phyloP scores from a whole-genome alignment of 306 rosid species.

The Ammopiptanthus mongolicus region DNA sequence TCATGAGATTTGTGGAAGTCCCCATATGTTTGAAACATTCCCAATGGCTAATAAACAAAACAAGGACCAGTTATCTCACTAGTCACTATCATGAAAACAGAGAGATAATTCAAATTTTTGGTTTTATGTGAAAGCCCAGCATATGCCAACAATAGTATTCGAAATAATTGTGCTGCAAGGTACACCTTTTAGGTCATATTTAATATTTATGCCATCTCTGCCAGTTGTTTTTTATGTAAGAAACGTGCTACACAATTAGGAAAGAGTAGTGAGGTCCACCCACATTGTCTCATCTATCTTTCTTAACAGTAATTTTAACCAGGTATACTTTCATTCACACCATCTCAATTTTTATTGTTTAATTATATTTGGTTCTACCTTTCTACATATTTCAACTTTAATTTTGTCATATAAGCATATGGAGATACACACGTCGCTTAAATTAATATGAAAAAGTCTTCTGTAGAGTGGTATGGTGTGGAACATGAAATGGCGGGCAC shows the following conservation, averaged over 20 bases:
- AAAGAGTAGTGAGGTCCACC: constrained; percentile 12
- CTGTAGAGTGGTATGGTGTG: background rate
- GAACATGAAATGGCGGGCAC: constrained; percentile 10
- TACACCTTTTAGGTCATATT: constrained; percentile 6
- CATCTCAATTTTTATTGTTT: background rate
- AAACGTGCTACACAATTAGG: background rate
- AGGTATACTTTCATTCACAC: too few relatives aligned
- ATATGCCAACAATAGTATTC: background rate
- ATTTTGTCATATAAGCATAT: background rate
- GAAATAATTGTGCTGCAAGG: background rate
- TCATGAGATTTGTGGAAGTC: background rate
- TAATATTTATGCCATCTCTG: background rate
- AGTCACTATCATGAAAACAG: constrained; percentile 22
- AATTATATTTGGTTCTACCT: too few relatives aligned
- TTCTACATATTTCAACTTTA: background rate
- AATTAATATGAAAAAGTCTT: background rate
- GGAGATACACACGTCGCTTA: background rate
- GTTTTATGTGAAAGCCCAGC: background rate
- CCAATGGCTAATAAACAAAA: background rate
- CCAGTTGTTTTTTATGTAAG: background rate
- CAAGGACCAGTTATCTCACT: background rate
- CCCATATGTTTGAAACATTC: constrained; percentile 18
- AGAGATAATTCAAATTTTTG: background rate
- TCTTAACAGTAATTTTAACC: background rate
- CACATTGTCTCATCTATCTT: constrained; percentile 13